Conservation (phyloP, 352 stramenopile species). For the Pythium coloratum region DNA sequence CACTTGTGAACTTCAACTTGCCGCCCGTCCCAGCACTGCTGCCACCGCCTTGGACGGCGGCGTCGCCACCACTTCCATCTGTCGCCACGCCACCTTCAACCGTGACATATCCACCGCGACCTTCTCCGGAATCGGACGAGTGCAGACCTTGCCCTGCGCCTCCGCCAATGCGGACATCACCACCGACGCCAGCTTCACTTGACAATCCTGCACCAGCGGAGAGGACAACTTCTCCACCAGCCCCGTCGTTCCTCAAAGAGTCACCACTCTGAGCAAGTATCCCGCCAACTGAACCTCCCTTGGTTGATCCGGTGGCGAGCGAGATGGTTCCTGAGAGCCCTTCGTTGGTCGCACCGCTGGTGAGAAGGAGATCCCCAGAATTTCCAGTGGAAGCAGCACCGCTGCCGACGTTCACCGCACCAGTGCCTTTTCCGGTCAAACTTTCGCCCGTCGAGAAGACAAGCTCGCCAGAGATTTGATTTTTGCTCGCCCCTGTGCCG, state of each 20-base stretch:
- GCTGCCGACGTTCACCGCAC: not conserved
- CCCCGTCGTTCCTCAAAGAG: constrained; percentile 12
- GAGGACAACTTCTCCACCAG: constrained; percentile 33
- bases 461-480: not conserved
- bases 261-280: constrained; percentile 24
- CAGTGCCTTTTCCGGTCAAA: constrained; percentile 1
- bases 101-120: constrained; percentile 22
- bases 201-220: constrained; percentile 44
- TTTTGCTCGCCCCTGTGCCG: constrained; percentile 11
- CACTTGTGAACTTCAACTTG: constrained; percentile 30
- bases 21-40: constrained; percentile 27
- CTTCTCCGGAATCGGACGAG: constrained; percentile 21
- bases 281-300: constrained; percentile 24
- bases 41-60: constrained; percentile 24
- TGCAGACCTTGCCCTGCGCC: constrained; percentile 27
- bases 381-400: constrained; percentile 1
- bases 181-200: constrained; percentile 50
- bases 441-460: constrained; percentile 9
- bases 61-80: constrained; percentile 29
- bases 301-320: constrained; percentile 49
- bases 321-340: constrained; percentile 46
- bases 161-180: constrained; percentile 31
- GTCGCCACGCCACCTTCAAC: constrained; percentile 25
- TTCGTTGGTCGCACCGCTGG: constrained; percentile 30
- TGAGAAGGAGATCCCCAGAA: constrained; percentile 29